Conservation (phyloP, 2,329 filamentous ascomycete genomes). For the Cytospora chrysosperma region DNA sequence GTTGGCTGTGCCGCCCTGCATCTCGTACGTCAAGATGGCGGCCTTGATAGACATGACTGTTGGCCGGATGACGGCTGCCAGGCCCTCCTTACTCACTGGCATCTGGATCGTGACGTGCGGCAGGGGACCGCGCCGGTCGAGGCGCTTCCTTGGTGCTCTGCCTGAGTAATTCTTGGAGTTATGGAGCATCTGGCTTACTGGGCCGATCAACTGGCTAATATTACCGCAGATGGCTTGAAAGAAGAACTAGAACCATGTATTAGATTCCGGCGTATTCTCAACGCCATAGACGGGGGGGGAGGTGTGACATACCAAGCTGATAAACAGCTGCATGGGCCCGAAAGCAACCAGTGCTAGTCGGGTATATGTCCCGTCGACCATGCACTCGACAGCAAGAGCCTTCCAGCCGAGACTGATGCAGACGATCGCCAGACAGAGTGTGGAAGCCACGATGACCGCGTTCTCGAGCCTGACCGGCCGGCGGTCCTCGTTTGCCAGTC, state of each 20-base stretch:
- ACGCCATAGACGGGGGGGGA: conserved; percentile 34
- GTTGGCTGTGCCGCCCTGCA: conserved; percentile 73
- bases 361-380: conserved; percentile 4
- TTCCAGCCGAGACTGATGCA: conserved; percentile 19
- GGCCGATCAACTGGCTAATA: conserved; percentile 44
- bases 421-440: conserved; percentile 14
- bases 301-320: conserved; percentile 22
- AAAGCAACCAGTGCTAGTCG: conserved; percentile 39
- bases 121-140: conserved; percentile 45
- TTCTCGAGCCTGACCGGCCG: conserved; percentile 16
- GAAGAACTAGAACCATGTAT: conserved; percentile 40
- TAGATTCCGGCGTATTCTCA: conserved; percentile 53
- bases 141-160: conserved; percentile 60
- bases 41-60: conserved; percentile 77
- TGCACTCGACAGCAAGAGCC: conserved; percentile 14
- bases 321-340: conserved; percentile 14
- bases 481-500: conserved; percentile 42
- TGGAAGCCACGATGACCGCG: conserved; percentile 16
- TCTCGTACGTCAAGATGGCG: conserved; percentile 73
- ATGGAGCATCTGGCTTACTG: conserved; percentile 67
- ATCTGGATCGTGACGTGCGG: conserved; percentile 82
- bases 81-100: conserved; percentile 84
- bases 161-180: conserved; percentile 86
- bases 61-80: conserved; percentile 71
- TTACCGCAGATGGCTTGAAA: conserved; percentile 17